Evolutionary conservation across 306 rosid genomes (phyloP), one percentile per base, ranked within the genome.

Genomic region (Sechiopsis laciniata): DNA sequence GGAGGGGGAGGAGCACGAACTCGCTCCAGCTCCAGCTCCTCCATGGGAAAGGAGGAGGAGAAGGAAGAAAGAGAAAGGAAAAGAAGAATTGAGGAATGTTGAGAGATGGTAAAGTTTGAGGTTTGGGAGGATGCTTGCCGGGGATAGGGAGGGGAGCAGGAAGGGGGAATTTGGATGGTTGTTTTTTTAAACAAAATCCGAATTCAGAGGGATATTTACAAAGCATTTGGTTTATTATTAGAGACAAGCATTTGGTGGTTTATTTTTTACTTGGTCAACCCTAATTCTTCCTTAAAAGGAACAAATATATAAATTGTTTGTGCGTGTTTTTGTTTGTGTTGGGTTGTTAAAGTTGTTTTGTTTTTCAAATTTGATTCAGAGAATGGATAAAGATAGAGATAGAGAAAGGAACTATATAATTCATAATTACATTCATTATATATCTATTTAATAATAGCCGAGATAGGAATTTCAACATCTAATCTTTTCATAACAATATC

Each of bases 21-120:
- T 92, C 89, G 87, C 92, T 88, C 92, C 89, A 82, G 50, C 26
- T 6, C 78, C 95, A 84, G 82, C 96, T 91, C 91, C 96, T 87
- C 88, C 96, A 91, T 40, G 37, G 37, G 2, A n/a, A n/a, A 88
- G 82, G 85, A 78, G 54, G 53, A 10, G 73, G 29, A 12, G 78
- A 72, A 59, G 55, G 11, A 7, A 60, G 76, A 4, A 71, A 72
- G 35, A 75, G 74, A 14, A 71, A 71, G 79, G 72, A 77, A 59
- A 40, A 61, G 22, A 71, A 19, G 71, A 64, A 65, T 40, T 15
- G 19, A 7, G 68, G 13, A 62, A 62, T 29, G 68, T 3, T 29
- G 68, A 32, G 21, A 29, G 3, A 62, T 7, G 48, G 66, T 13
- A 24, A 59, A 6, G 65, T 11, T 11, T 61, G 67, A 7, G 46